Conservation (phyloP, 2,329 filamentous ascomycete species). For the Coniosporium tulheliwenetii region DNA sequence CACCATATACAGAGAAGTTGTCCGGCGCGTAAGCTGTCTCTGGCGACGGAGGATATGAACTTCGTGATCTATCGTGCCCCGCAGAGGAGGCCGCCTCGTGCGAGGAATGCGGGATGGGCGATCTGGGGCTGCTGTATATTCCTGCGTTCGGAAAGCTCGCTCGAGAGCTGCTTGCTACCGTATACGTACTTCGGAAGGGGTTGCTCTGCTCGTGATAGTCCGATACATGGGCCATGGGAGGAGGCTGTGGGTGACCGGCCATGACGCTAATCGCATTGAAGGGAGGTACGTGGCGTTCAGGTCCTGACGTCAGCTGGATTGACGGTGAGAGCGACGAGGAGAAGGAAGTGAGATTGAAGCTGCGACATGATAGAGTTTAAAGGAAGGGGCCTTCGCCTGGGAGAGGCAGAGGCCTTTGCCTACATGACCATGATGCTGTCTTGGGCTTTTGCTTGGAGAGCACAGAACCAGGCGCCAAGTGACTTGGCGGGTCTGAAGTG, state of each 20-base stretch:
- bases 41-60: constrained; percentile 14
- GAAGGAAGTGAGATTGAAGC: too few species aligned
- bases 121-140: constrained; percentile 1
- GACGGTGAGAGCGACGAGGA: too few species aligned
- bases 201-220: neutral
- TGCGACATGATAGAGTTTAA: too few species aligned
- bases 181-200: neutral
- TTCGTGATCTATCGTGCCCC: constrained; percentile 6
- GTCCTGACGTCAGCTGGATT: too few species aligned
- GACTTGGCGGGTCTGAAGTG: too few species aligned
- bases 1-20: neutral
- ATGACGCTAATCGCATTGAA: neutral
- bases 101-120: constrained; percentile 7
- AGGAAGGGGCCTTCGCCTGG: too few species aligned
- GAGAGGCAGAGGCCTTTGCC: too few species aligned
- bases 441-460: too few species aligned
- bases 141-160: neutral
- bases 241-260: neutral
- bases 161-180: neutral
- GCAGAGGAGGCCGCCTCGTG: constrained; percentile 16
- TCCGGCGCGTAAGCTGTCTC: neutral
- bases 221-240: neutral
- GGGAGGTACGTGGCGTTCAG: too few species aligned
- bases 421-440: too few species aligned
- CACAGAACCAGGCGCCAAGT: too few species aligned